Evolutionary conservation across 129 eudicot genomes (phyloP).

Genomic region (Dittrichia graveolens): DNA sequence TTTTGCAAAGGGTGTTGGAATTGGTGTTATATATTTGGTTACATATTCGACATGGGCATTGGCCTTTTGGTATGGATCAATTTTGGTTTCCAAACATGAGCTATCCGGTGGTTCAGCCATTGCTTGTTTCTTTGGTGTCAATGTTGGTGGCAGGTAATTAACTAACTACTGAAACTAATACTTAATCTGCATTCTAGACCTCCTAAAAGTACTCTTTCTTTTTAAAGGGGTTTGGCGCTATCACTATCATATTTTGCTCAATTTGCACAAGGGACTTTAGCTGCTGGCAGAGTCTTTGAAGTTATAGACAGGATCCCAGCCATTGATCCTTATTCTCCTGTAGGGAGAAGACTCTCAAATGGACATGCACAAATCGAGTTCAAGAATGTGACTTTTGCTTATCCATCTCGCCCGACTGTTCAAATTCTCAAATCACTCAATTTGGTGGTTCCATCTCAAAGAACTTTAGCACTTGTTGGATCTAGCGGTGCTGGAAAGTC

Average conservation of each 20-base stretch:
- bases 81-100: slow-evolving; percentile 52
- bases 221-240: slow-evolving; percentile 72
- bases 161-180: neutral
- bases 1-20: slow-evolving; percentile 78
- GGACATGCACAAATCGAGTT: slow-evolving; percentile 68
- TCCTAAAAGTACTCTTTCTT: neutral
- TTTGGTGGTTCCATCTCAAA: slow-evolving; percentile 60
- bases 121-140: slow-evolving; percentile 88
- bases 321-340: slow-evolving; percentile 70
- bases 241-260: slow-evolving; percentile 76
- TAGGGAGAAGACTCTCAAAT: slow-evolving; percentile 61
- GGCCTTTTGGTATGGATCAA: slow-evolving; percentile 88
- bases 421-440: slow-evolving; percentile 66
- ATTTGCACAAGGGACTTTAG: slow-evolving; percentile 87
- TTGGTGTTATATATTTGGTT: slow-evolving; percentile 78
- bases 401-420: slow-evolving; percentile 76
- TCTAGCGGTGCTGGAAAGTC: slow-evolving; percentile 92
- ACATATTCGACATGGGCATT: slow-evolving; percentile 88
- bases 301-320: slow-evolving; percentile 70
- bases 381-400: slow-evolving; percentile 57
- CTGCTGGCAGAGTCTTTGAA: slow-evolving; percentile 81
- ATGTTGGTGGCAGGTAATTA: slow-evolving; percentile 77
- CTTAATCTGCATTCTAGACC: neutral
- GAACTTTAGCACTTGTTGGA: slow-evolving; percentile 73
- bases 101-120: slow-evolving; percentile 74